Evolutionary conservation across 1,284 basidiomycete species (phyloP).

Genomic region (Sanghuangporus weigelae): DNA sequence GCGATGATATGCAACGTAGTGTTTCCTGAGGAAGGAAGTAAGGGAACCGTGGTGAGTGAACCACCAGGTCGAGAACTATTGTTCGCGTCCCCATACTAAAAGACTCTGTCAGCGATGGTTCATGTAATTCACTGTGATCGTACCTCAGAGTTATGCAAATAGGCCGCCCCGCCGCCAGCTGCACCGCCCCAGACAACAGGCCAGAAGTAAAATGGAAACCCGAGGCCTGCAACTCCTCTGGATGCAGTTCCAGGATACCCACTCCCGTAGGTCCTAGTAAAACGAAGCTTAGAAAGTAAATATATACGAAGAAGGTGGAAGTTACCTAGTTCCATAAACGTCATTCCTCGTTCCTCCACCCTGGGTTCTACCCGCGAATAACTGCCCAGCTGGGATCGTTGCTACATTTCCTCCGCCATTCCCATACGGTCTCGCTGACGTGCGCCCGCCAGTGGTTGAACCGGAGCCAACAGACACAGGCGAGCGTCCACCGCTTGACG

Average conservation of each 20-base stretch:
- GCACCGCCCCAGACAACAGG: conserved; percentile 47
- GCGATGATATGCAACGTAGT: conserved; percentile 19
- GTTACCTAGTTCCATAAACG: conserved; percentile 32
- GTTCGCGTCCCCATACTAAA: conserved; percentile 47
- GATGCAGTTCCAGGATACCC: conserved; percentile 45
- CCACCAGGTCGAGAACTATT: conserved; percentile 60
- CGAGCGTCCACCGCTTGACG: conserved; percentile 20
- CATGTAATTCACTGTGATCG: background rate
- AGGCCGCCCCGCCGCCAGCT: conserved; percentile 23
- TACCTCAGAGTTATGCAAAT: conserved; percentile 41
- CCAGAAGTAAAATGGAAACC: conserved; percentile 58
- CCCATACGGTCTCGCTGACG: conserved; percentile 29
- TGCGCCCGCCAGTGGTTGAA: conserved; percentile 1
- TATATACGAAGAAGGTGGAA: background rate
- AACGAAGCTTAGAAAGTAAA: background rate
- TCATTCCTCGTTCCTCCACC: conserved; percentile 38
- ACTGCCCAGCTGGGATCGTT: conserved; percentile 36
- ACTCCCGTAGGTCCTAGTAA: conserved; percentile 48
- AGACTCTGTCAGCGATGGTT: background rate
- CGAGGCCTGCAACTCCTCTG: conserved; percentile 39
- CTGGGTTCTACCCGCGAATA: conserved; percentile 36
- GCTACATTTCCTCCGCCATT: conserved; percentile 30
- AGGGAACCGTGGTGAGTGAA: conserved; percentile 42
- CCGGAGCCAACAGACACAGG: conserved; percentile 18
- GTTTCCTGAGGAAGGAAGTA: conserved; percentile 39